Percentiles rank a stretch among this genome's conserved stretches.
phyloP scores from a whole-genome alignment of 176 grass and related monocot species.

The Bonia amplexicaulis region DNA sequence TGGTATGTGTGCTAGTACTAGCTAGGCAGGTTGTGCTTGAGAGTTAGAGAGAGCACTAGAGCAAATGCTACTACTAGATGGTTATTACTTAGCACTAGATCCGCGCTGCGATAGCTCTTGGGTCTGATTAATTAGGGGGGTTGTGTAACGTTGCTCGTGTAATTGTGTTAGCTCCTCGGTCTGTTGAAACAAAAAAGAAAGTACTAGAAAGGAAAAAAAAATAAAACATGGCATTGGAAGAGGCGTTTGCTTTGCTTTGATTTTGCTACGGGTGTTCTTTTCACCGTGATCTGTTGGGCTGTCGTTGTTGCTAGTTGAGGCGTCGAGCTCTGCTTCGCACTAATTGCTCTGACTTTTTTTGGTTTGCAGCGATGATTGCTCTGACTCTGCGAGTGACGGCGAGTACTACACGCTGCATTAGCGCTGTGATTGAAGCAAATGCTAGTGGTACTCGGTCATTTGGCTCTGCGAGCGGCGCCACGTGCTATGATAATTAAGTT shows the following conservation, averaged over 20 bases:
- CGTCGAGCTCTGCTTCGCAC: background rate
- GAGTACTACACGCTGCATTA: background rate
- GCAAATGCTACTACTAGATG: background rate
- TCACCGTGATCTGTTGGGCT: background rate
- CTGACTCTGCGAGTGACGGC: background rate
- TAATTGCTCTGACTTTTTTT: background rate
- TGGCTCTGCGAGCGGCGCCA: too few species aligned
- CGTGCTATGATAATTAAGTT: too few species aligned
- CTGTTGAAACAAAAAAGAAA: background rate
- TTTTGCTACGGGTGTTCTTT: background rate
- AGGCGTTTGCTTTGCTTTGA: too few species aligned
- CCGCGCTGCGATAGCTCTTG: background rate
- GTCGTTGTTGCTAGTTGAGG: background rate
- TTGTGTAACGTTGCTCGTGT: background rate
- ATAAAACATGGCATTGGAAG: background rate
- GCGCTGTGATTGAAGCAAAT: too few species aligned
- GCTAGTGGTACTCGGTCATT: too few species aligned
- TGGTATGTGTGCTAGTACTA: background rate
- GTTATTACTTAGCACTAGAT: background rate
- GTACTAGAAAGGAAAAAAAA: background rate
- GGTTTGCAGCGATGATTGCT: background rate
- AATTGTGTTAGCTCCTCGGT: background rate
- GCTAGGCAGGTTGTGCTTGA: background rate
- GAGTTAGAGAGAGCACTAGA: background rate
- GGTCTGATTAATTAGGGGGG: background rate